Base-by-base conservation (phyloP, 352 stramenopile genomes). In the Globisporangium nodosum region DNA sequence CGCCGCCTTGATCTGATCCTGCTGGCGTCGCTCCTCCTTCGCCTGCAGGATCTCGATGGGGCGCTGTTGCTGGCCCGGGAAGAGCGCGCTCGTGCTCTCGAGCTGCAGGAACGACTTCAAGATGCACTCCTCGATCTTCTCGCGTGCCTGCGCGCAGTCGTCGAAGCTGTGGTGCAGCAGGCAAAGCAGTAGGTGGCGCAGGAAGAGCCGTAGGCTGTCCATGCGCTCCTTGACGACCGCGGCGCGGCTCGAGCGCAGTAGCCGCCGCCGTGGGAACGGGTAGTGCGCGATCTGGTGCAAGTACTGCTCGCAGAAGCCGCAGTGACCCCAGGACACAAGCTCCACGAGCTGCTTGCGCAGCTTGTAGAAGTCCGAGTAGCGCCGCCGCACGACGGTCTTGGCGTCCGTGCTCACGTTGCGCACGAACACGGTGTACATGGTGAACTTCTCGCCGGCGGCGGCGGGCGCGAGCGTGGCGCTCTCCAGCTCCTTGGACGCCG, bases 301-400 rank as follows among this genome's bases (percentile, higher is more conserved):
- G 58, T 85, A 90, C 42, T 76, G 60, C 45, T 82, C 70, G 60
- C 85, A 94, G 54, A 68, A 76, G 40, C 65, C 45, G 68, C 85
- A 94, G 68, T 94, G 85, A 42, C 73, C 75, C 76, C 78, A 90
- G 12, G 76, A 88, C 37, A 94, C 76, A 60, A 90, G 65, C 61
- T 88, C 82, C 54, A 92, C 81, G 52, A 94, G 78, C 66, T 94
- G 73, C 60, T 91, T 90, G 46, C 85, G 78, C 20, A 94, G 71
- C 64, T 89, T 79, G 68, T 80, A 94, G 56, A 94, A 94, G 66
- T 94, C 81, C 54, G 81, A 92, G 64, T 94, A 94, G n/a, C 85
- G 74, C 16, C 85, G 83, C 37, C 79, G 64, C 45, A 87, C 85
- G 39, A 91, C 79, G 48, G 79, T 88, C 61, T 94, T 94, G 63